Percentiles rank a stretch among this genome's conserved stretches.
Conservation (phyloP, 163 green algal genomes). For the Prototheca stagnorum region DNA sequence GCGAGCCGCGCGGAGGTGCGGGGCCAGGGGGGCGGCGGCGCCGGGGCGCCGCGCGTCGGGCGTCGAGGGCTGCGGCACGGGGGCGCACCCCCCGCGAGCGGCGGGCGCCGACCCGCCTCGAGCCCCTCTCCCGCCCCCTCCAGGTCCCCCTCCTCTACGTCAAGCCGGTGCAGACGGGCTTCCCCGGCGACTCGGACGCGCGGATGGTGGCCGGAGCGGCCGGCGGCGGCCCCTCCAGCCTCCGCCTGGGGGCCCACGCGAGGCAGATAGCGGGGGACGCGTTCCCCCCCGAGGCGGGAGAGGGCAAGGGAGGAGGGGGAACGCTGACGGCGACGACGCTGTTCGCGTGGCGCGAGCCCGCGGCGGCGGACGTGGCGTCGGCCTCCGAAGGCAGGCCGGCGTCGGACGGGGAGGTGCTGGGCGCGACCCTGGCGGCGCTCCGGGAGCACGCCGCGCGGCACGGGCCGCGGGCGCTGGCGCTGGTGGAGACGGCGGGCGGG, state of each 20-base stretch:
- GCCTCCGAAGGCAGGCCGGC: conserved; percentile 24
- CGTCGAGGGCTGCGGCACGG: not conserved
- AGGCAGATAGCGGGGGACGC: not conserved
- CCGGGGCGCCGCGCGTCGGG: not conserved
- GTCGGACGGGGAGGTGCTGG: not conserved
- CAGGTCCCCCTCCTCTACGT: conserved; percentile 50
- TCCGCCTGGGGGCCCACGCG: conserved; percentile 10
- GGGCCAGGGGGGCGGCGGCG: too few species aligned
- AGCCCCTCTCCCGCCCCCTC: not conserved
- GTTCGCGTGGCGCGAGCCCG: conserved; percentile 55
- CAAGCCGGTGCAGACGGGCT: conserved; percentile 93
- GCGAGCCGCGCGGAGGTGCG: conserved; percentile 22
- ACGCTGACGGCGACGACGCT: conserved; percentile 35
- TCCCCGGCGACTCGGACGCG: conserved; percentile 57
- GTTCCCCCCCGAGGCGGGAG: not conserved
- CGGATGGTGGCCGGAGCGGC: conserved; percentile 30
- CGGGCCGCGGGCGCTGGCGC: conserved; percentile 6
- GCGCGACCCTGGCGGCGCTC: conserved; percentile 11
- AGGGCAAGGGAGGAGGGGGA: too few species aligned
- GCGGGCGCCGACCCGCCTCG: too few species aligned
- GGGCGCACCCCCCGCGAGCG: not conserved
- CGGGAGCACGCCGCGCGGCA: conserved; percentile 4
- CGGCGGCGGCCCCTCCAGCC: not conserved
- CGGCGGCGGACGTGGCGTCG: conserved; percentile 66
- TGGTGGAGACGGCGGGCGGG: conserved; percentile 91